Conservation (phyloP, 805 yeast genomes). For the Phaffomyces opuntiae region DNA sequence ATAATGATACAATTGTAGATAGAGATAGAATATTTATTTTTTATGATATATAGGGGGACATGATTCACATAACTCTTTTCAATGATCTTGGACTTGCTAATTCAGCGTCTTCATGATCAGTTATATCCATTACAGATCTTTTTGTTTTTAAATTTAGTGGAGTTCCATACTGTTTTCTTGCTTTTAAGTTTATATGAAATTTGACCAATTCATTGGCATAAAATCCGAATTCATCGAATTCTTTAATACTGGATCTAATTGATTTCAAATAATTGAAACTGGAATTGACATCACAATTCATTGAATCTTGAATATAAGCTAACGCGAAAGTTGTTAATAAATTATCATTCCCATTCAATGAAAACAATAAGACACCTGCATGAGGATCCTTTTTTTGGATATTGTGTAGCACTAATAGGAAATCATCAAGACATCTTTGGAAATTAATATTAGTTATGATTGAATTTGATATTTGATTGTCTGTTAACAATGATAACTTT, state of each 20-base stretch:
- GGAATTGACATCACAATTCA: slow-evolving; percentile 19
- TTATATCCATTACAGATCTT: slow-evolving; percentile 19
- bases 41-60: not conserved
- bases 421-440: slow-evolving; percentile 20
- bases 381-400: slow-evolving; percentile 20
- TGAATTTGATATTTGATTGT: slow-evolving; percentile 17
- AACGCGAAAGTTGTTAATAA: slow-evolving; percentile 17
- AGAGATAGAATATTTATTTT: too few relatives aligned
- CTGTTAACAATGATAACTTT: slow-evolving; percentile 13
- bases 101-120: slow-evolving; percentile 21
- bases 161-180: slow-evolving; percentile 16
- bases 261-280: slow-evolving; percentile 20
- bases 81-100: slow-evolving; percentile 18
- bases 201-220: slow-evolving; percentile 19
- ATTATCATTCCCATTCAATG: slow-evolving; percentile 25
- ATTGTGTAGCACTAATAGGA: slow-evolving; percentile 12
- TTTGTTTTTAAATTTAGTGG: slow-evolving; percentile 11
- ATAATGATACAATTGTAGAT: not conserved
- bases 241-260: slow-evolving; percentile 21
- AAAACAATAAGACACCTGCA: slow-evolving; percentile 21
- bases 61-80: slow-evolving; percentile 16
- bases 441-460: slow-evolving; percentile 20
- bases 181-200: slow-evolving; percentile 14
- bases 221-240: slow-evolving; percentile 19
- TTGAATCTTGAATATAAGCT: slow-evolving; percentile 17